Conservation (phyloP, 2,329 filamentous ascomycete genomes). For the Fusarium falciforme region DNA sequence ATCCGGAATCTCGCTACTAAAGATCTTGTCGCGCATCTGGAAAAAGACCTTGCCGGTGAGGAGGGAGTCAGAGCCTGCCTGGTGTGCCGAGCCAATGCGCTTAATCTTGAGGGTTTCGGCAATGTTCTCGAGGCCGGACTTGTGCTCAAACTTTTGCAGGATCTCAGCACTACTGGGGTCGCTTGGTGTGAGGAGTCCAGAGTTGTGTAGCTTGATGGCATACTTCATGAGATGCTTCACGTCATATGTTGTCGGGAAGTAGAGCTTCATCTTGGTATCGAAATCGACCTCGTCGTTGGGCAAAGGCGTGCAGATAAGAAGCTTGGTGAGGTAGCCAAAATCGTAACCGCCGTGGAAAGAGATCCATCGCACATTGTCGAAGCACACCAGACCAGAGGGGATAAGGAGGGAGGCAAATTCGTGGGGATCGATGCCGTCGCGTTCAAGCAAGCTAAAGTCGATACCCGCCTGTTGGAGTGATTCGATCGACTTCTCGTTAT, state of each 20-base stretch:
- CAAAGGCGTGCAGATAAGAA: slow-evolving; percentile 84
- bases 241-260: slow-evolving; percentile 94
- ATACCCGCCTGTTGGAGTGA: slow-evolving; percentile 93
- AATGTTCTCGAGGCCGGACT: slow-evolving; percentile 92
- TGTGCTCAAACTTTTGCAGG: slow-evolving; percentile 86
- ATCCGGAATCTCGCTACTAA: slow-evolving; percentile 82
- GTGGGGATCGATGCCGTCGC: slow-evolving; percentile 89
- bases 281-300: slow-evolving; percentile 93
- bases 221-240: slow-evolving; percentile 98
- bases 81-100: slow-evolving; percentile 87
- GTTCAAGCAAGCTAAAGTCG: slow-evolving; percentile 85
- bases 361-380: slow-evolving; percentile 92
- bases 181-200: slow-evolving; percentile 70
- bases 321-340: slow-evolving; percentile 96
- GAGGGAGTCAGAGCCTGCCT: slow-evolving; percentile 92
- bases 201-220: slow-evolving; percentile 76
- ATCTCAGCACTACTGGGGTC: slow-evolving; percentile 77
- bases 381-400: slow-evolving; percentile 89
- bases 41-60: slow-evolving; percentile 96
- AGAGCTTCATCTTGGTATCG: slow-evolving; percentile 87
- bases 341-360: slow-evolving; percentile 98
- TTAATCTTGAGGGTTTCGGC: slow-evolving; percentile 93
- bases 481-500: slow-evolving; percentile 93
- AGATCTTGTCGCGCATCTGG: slow-evolving; percentile 89
- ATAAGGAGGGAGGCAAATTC: slow-evolving; percentile 92